Evolutionary conservation across 2,329 filamentous ascomycete genomes (phyloP), one percentile per base, ranked within the genome.

Genomic region (Rhinocladiella mackenziei): DNA sequence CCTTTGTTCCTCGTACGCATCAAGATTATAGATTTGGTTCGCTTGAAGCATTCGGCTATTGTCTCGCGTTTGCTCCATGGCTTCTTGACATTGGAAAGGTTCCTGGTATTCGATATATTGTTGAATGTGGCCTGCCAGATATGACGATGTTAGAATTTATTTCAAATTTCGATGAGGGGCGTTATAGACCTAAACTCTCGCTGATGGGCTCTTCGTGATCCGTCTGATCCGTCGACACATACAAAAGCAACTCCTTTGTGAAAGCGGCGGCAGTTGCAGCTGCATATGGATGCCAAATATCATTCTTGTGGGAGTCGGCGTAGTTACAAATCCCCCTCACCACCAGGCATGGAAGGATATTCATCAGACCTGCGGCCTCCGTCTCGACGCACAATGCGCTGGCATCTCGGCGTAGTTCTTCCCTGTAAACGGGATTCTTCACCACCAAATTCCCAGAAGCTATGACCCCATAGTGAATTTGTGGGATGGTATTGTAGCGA

Each of bases 231-330:
- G 32, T 20, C 5, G 32, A 35, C 11, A 35, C 17, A 22, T 35
- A 35, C 11, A 20, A 19, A 8, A 35, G 18, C 32, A 35, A 22
- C 32, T 35, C 32, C 18, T 35, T 35, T 10, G 32, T 35, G 11
- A 17, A 35, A 20, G 32, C 32, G 5, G 32, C 32, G 11, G 32
- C 32, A 5, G 32, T 30, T 9, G 36, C 36, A 10, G 46, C 46
- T 3, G 46, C 46, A 25, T 45, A 49, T 18, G 17, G 13, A 11
- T 49, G 42, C 46, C 46, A 49, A 7, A 3, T 18, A n/a, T 49
- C 32, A 23, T 42, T 46, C 42, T 45, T 46, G 26, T 45, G 41
- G 11, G 42, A 33, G 26, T 49, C 46, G 23, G 41, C 42, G 28
- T 49, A 49, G 25, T 35, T 19, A 14, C 32, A 22, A n/a, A 35